phyloP scores from a whole-genome alignment of 2,329 filamentous ascomycete genomes.

The Aureobasidium sp. region DNA sequence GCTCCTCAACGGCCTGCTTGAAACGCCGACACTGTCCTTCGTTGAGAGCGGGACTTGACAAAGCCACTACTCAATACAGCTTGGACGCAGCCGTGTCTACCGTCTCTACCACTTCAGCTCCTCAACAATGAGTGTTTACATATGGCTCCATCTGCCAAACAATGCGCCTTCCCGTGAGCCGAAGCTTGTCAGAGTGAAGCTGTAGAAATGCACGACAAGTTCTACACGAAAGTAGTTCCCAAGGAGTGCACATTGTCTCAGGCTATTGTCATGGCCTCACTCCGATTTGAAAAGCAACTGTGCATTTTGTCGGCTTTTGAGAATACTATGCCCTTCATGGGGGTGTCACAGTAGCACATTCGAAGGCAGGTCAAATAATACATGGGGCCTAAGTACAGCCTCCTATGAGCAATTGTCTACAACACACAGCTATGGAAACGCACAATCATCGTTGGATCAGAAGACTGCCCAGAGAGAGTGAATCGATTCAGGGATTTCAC shows the following conservation, averaged over 20 bases:
- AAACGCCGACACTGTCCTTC: not conserved
- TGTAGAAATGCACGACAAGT: no score
- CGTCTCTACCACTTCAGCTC: not conserved
- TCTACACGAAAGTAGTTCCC: no score
- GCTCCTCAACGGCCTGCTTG: not conserved
- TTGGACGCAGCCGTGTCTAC: not conserved
- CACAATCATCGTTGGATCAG: not conserved
- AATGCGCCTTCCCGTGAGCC: not conserved
- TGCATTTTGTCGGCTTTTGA: no score
- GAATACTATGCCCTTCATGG: no score
- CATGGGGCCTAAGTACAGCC: no score
- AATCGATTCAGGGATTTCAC: not conserved
- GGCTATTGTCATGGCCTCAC: not conserved
- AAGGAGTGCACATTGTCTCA: not conserved
- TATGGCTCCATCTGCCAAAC: not conserved
- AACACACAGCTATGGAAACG: not conserved
- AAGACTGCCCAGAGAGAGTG: not conserved
- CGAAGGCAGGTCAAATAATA: no score
- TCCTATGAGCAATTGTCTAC: not conserved
- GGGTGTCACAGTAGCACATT: no score
- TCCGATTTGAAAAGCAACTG: no score
- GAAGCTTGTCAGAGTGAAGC: no score
- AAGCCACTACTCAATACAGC: not conserved
- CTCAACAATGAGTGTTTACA: not conserved
- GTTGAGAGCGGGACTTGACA: slow-evolving; percentile 4